A percentile compares a stretch with the other conserved stretches of the same genome.
Evolutionary conservation across 1,139 yeast species (phyloP).

Genomic region (Arxiozyma bovina): DNA sequence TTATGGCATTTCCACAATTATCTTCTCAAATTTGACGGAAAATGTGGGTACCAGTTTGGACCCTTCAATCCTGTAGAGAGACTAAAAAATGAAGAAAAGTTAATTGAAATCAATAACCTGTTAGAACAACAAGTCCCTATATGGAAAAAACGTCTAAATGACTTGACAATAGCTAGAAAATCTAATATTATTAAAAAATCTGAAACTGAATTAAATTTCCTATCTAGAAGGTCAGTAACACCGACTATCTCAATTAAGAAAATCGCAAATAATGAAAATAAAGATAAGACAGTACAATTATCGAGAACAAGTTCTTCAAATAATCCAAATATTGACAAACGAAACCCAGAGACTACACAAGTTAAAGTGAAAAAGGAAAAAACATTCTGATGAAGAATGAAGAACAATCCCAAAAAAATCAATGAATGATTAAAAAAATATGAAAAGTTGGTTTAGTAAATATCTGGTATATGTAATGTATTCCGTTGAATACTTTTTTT

Average conservation of each 20-base stretch:
- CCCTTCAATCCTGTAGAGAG: slow-evolving; percentile 61
- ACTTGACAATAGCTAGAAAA: slow-evolving; percentile 42
- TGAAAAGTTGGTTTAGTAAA: too few relatives aligned
- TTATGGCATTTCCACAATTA: slow-evolving; percentile 87
- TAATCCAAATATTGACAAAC: neutral
- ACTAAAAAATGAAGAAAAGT: slow-evolving; percentile 61
- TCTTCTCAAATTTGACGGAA: slow-evolving; percentile 76
- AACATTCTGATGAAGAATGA: neutral
- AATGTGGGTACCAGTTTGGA: slow-evolving; percentile 67
- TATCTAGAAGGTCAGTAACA: slow-evolving; percentile 4
- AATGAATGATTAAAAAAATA: neutral
- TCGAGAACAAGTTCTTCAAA: neutral
- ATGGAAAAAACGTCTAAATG: slow-evolving; percentile 54
- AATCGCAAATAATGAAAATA: neutral
- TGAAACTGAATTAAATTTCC: slow-evolving; percentile 21
- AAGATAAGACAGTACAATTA: neutral
- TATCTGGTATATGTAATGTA: neutral
- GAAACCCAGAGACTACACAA: neutral
- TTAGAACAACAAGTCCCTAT: slow-evolving; percentile 57
- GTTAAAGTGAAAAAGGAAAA: neutral
- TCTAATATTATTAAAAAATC: slow-evolving; percentile 28
- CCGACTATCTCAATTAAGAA: neutral
- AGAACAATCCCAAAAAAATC: neutral
- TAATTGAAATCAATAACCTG: slow-evolving; percentile 53
- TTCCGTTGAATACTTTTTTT: neutral